Percentiles rank a stretch among this genome's conserved stretches.
Evolutionary conservation across 2,329 filamentous ascomycete genomes (phyloP).

Genomic region (Monosporascus sp.): DNA sequence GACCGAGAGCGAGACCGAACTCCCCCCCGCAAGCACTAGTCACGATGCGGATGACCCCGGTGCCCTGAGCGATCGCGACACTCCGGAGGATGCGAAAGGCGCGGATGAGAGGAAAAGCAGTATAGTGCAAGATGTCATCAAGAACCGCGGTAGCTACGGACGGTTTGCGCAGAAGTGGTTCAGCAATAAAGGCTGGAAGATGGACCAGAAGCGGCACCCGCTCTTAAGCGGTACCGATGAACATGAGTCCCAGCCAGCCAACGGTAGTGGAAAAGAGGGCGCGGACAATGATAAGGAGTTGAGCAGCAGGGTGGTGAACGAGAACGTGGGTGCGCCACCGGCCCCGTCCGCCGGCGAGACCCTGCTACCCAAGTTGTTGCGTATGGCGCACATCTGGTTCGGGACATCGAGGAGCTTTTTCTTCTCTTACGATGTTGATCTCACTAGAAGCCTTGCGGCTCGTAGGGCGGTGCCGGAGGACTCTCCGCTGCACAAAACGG

Average conservation of each 20-base stretch:
- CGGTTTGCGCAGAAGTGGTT: conserved; percentile 91
- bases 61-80: conserved; percentile 20
- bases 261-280: conserved; percentile 18
- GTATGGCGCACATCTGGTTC: conserved; percentile 80
- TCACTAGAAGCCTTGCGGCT: conserved; percentile 61
- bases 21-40: conserved; percentile 28
- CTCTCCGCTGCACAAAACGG: conserved; percentile 63
- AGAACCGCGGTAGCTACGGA: conserved; percentile 76
- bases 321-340: conserved; percentile 19
- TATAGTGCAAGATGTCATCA: conserved; percentile 84
- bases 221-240: conserved; percentile 51
- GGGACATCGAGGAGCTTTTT: conserved; percentile 80
- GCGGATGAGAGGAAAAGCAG: conserved; percentile 45
- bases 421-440: conserved; percentile 91
- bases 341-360: conserved; percentile 37
- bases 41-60: conserved; percentile 25
- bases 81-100: conserved; percentile 12
- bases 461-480: conserved; percentile 38
- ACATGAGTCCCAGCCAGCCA: neutral
- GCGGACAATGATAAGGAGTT: conserved; percentile 34
- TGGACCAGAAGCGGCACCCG: conserved; percentile 63
- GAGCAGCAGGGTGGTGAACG: conserved; percentile 20
- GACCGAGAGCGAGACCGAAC: conserved; percentile 44
- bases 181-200: conserved; percentile 73
- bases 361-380: conserved; percentile 76